phyloP scores from a whole-genome alignment of 805 yeast species.

The Ogataea sp. region DNA sequence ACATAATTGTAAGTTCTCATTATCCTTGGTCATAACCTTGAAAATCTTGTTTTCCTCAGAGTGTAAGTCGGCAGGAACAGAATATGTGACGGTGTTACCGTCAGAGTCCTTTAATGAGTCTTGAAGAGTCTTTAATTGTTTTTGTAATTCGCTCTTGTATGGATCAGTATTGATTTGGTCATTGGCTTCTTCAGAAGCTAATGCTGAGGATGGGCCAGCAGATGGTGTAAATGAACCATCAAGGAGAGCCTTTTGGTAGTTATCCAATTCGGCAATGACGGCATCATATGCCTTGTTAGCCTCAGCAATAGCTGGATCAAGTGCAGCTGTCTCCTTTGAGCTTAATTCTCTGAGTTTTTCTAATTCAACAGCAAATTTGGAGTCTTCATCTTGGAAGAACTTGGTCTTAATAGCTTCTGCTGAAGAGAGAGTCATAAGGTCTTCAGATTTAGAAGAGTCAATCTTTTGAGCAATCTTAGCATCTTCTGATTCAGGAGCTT shows the following conservation, averaged over 20 bases:
- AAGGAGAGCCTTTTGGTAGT: too few species aligned
- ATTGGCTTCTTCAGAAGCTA: too few species aligned
- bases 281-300: not conserved
- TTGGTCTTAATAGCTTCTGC: not conserved
- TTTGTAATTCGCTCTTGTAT: conserved; percentile 20
- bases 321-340: too few species aligned
- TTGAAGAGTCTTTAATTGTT: too few species aligned
- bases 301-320: not conserved
- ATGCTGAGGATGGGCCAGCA: too few species aligned
- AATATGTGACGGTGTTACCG: too few species aligned
- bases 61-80: conserved; percentile 1
- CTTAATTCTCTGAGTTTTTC: too few species aligned
- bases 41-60: not conserved
- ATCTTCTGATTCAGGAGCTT: not conserved
- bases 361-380: too few species aligned
- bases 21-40: conserved; percentile 22
- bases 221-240: too few species aligned
- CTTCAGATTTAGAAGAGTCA: not conserved
- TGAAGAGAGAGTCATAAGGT: not conserved
- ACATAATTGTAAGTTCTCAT: conserved; percentile 69
- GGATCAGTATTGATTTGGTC: too few species aligned
- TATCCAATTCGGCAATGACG: too few species aligned
- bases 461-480: not conserved
- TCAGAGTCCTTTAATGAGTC: too few species aligned
- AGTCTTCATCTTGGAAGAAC: not conserved